phyloP scores from a whole-genome alignment of 441 rosid species.

The Aleurites moluccanus region DNA sequence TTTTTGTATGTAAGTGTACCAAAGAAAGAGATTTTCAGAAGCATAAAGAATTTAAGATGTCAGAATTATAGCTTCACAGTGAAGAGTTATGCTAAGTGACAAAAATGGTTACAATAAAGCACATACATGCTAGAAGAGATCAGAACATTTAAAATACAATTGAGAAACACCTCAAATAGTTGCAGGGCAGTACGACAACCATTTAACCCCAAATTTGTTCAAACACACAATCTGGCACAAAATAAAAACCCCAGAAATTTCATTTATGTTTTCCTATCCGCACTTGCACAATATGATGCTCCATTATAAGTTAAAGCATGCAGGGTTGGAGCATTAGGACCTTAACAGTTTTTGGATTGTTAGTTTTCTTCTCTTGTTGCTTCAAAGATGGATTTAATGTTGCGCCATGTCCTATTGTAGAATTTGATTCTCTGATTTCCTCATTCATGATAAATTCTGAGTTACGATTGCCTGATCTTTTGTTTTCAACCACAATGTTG shows the following conservation, averaged over 20 bases:
- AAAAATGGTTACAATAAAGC: neutral
- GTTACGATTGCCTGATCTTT: constrained; percentile 24
- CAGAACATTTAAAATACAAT: neutral
- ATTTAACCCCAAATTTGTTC: constrained; percentile 1
- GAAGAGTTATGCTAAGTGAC: no score
- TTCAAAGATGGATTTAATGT: constrained; percentile 25
- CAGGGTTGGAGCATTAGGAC: constrained; percentile 25
- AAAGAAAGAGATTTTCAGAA: no score
- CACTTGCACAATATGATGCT: constrained; percentile 2
- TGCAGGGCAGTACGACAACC: neutral
- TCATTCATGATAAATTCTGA: constrained; percentile 24
- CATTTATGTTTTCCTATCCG: neutral
- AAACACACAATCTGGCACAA: neutral
- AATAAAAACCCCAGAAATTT: neutral
- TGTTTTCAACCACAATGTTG: constrained; percentile 26
- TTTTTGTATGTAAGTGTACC: no score
- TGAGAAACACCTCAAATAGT: no score
- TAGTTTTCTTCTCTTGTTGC: constrained; percentile 35
- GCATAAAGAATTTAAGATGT: no score
- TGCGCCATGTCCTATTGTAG: constrained; percentile 16
- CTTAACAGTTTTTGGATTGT: constrained; percentile 33
- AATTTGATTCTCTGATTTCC: constrained; percentile 32
- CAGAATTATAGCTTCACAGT: neutral
- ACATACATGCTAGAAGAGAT: neutral
- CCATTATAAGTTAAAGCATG: constrained; percentile 9